Evolutionary conservation across 2,329 filamentous ascomycete genomes (phyloP).

Genomic region (Alternaria sp.): DNA sequence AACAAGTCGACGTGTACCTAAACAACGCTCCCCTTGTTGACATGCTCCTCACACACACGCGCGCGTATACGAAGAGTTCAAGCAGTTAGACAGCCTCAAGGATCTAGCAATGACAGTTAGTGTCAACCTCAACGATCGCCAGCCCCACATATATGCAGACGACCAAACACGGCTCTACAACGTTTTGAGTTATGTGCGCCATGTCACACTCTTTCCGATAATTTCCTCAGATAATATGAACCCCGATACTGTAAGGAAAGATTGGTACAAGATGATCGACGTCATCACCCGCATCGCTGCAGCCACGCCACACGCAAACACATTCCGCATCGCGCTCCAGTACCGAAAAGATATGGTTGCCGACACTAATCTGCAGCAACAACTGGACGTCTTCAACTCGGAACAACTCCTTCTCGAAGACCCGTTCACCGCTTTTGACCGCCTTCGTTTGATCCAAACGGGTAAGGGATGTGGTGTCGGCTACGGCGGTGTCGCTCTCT

Average conservation of each 20-base stretch:
- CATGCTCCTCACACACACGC: background rate
- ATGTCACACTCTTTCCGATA: background rate
- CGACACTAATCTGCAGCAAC: no score
- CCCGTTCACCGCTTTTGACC: no score
- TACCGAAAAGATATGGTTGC: no score
- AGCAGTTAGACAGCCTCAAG: background rate
- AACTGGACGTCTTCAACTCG: no score
- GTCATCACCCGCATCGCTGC: background rate
- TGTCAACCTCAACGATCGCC: background rate
- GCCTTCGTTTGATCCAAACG: no score
- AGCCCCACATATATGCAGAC: background rate
- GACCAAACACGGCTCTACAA: background rate
- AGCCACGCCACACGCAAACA: background rate
- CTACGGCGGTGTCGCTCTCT: background rate
- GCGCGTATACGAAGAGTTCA: background rate
- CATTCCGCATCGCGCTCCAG: no score
- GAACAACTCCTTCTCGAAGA: no score
- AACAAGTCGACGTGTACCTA: background rate
- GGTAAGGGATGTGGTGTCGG: background rate
- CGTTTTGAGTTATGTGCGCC: background rate
- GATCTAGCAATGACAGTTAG: background rate
- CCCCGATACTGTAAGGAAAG: background rate
- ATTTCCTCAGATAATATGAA: background rate
- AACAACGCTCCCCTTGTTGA: background rate
- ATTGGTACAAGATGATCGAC: background rate